Evolutionary conservation across 768 basidiomycete species (phyloP), one percentile per base, ranked within the genome.

Genomic region (Rhodocollybia butyracea): DNA sequence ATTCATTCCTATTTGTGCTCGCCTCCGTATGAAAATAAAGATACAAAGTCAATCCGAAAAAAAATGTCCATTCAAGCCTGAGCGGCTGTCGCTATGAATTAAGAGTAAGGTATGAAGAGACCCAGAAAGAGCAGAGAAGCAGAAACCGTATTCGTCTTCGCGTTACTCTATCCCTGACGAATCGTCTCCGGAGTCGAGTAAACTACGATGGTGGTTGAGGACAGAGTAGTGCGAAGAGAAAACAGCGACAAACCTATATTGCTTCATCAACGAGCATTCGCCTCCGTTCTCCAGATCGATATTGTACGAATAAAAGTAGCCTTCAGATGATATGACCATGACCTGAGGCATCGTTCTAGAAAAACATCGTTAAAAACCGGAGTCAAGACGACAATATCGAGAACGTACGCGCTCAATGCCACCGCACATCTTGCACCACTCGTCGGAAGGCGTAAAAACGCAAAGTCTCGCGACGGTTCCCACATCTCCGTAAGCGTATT

Each of bases 261-360:
- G 94, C 75, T 96, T 96, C 81, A 94, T 88, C 64, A 99, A 69
- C 19, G 88, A 82, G 63, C 96, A 98, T 70, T 99, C 96, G 2
- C 96, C 96, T 2, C 96, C 96, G 50, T 88, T 87, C 70, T 99
- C 96, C 57, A 98, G 72, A 72, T 99, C 96, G 64, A 99, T 96
- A 62, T 81, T 91, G 70, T 98, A 98, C 15, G 89, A 85, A 66
- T 99, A 98, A 68, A 97, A 96, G 62, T 93, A 90, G 1, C 96
- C 96, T 56, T 98, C 94, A 0, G 91, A 90, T 0, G 94, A 94
- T 55, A 98, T 84, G 22, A 99, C 94, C 92, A 97, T 96, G 11
- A 98, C 88, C 57, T 99, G 96, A 0, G 96, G 95, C 72, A 91
- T 89, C 6, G 93, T 94, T 17, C 92, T 94, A 64, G 15, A 7